phyloP scores from a whole-genome alignment of 148 eudicot species.

The Rhododendron molle region DNA sequence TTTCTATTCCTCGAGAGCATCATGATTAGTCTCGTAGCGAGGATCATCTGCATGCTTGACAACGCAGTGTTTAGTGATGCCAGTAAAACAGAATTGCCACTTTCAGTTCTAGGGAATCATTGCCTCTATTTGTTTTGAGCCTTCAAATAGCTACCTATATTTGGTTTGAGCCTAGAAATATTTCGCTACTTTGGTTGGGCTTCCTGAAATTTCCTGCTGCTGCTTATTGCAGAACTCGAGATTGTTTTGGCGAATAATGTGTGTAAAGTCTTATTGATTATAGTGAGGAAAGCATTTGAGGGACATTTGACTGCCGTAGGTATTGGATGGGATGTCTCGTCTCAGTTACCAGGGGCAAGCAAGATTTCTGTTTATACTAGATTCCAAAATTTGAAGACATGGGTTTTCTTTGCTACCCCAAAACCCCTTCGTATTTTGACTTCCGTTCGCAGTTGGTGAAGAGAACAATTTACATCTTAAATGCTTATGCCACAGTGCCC shows the following conservation, averaged over 20 bases:
- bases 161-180: neutral
- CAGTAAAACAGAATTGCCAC: neutral
- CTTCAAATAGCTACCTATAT: neutral
- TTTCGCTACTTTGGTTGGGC: neutral
- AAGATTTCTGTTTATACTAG: neutral
- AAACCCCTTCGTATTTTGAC: no score
- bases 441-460: neutral
- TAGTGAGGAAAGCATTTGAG: neutral
- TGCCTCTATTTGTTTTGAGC: neutral
- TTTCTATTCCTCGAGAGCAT: neutral
- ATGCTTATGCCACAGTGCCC: neutral
- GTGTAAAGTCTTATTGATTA: no score
- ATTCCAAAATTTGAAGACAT: neutral
- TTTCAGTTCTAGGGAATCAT: neutral
- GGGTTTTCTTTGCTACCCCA: neutral
- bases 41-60: neutral
- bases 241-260: neutral
- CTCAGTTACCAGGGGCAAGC: neutral
- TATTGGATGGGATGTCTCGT: neutral
- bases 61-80: neutral
- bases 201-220: neutral
- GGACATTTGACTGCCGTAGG: neutral
- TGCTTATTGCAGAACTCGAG: neutral
- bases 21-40: neutral
- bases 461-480: conserved; percentile 34